Evolutionary conservation across 116 monocot species (phyloP), one percentile per base, ranked within the genome.

Genomic region (Phalaenopsis hybrid): DNA sequence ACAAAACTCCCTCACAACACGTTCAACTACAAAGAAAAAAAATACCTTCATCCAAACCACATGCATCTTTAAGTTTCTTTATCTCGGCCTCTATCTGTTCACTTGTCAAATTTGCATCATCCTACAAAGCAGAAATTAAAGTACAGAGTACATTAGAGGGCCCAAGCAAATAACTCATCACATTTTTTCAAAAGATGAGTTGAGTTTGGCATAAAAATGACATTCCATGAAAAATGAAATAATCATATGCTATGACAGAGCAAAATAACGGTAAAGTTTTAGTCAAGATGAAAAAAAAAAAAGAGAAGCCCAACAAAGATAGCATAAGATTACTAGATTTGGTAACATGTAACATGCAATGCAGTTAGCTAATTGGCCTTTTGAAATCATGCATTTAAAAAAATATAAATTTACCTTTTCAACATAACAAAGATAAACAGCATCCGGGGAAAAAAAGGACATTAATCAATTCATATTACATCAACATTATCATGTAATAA

Each of bases 71-170:
- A 17, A 91, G 83, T 82, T 88, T 94, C 83, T 89, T 89, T 33
- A 96, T 94, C 72, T 96, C 96, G 57, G 86, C 92, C 81, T 94
- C 91, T 69, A 96, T 91, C 82, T 94, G 89, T 61, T 94, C 96
- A 74, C 82, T 91, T 44, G 96, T 90, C 85, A 94, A 82, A 57
- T 85, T 80, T 45, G 91, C 92, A 77, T 92, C 91, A 85, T 96
- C 96, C 94, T 96, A 85, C 65, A 79, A 20, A 41, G 55, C 34
- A 57, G 50, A 79, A 21, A 37, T 11, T 58, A 79, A 52, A 58
- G 16, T 43, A 79, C 33, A 59, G n/a, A 78, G 15, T 52, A 12
- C 25, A 78, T 75, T 44, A 45, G 41, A 45, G 34, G 8, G 45
- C 45, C 45, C 41, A 4, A 75, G 31, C 13, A 77, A 49, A 50